Evolutionary conservation across 169 alveolate genomes (phyloP), one percentile per base, ranked within the genome.

Genomic region (Plasmodium vinckei): DNA sequence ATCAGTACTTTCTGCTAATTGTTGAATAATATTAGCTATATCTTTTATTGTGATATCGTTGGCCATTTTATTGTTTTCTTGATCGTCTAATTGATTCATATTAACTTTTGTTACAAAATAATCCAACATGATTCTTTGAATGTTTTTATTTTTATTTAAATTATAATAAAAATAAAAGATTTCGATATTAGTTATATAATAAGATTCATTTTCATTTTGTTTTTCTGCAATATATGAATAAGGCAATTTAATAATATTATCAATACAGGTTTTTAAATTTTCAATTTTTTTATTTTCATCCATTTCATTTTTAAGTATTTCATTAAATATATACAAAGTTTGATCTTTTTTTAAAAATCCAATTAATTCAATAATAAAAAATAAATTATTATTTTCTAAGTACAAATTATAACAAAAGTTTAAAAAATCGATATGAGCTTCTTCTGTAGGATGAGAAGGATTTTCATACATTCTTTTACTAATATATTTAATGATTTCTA

Each of bases 71-170:
- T 25, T 65, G 44, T 82, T 65, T 53, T 82, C 90, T 47, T 82
- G 79, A 44, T 82, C 71, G 25, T 61, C 82, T 10, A 82, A 60
- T 54, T 59, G 17, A 39, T 82, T 70, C 25, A 82, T 39, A 59
- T 82, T 82, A 27, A 82, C 90, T 65, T 82, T 82, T 17, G 90
- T 82, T 44, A 82, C 90, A 82, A 82, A 82, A 67, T 82, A 82
- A 59, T 82, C 90, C 39, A 82, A 61, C 90, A 82, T 82, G 56
- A 82, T 39, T 82, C 59, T 82, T 67, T 82, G 90, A 46, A 82
- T 82, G 39, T 82, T 82, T 82, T 82, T 82, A 82, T 82, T 67
- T 56, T 56, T 82, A 53, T 82, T 82, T 70, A 82, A 65, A 42
- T 82, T 82, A 70, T 82, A 82, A 82, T 67, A 82, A 54, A 82